A percentile compares a stretch with the other conserved stretches of the same genome.
These are phyloP conservation scores for Cercospora zeina DNA, from an alignment of 2,329 filamentous ascomycete genomes.

Conservation along the genomic window DNA sequence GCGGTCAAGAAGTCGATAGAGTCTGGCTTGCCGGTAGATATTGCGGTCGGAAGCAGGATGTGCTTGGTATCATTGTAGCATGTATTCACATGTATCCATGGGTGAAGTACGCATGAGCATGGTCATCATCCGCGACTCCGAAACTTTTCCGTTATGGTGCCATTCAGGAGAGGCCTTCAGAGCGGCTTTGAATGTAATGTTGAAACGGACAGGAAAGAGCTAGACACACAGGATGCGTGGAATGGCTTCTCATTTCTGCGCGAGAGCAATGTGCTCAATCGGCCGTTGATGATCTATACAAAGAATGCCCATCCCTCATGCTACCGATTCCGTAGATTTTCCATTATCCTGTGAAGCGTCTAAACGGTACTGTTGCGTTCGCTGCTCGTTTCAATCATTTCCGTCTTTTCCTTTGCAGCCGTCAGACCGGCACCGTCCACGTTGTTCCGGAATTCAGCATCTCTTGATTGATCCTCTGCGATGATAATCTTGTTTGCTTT, in stretches of 20 bases:
- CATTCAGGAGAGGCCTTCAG: too few relatives aligned
- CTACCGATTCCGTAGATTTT: not conserved
- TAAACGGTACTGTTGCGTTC: constrained; percentile 27
- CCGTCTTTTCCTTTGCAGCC: constrained; percentile 43
- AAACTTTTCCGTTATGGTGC: too few relatives aligned
- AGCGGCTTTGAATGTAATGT: too few relatives aligned
- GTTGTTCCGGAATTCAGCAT: constrained; percentile 48
- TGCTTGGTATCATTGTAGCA: not conserved
- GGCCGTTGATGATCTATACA: not conserved
- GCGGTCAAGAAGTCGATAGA: constrained; percentile 52
- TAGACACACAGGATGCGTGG: not conserved
- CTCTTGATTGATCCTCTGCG: constrained; percentile 41
- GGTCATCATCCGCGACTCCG: too few relatives aligned
- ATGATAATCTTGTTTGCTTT: constrained; percentile 47
- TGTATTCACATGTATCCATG: too few relatives aligned
- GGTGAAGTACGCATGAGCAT: too few relatives aligned
- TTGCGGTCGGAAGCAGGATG: not conserved
- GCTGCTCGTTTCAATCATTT: constrained; percentile 35
- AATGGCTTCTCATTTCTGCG: constrained; percentile 10
- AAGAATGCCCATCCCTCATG: not conserved
- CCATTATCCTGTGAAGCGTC: not conserved
- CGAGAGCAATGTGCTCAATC: constrained; percentile 28
- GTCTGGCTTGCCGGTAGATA: constrained; percentile 28
- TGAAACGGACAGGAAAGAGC: not conserved
- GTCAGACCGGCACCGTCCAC: constrained; percentile 42